Evolutionary conservation across 1,284 basidiomycete genomes (phyloP), one percentile per base, ranked within the genome.

Genomic region (Phellinidium pouzarii): DNA sequence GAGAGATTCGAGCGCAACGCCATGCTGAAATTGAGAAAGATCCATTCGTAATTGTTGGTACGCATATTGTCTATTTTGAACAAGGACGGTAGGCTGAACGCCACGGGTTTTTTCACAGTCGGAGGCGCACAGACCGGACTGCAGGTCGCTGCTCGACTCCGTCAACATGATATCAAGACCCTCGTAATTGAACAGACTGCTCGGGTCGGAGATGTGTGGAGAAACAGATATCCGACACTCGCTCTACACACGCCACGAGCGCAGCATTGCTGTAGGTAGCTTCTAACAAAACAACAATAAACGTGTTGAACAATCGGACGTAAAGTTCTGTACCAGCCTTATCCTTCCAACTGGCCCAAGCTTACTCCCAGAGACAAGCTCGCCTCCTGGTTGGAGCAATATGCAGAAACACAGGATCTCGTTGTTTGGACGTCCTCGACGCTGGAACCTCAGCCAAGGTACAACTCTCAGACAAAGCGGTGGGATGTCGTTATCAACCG

Each of bases 101-200:
- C 22, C 8, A 17, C 7, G 20, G 12, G 14, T 9, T 8, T 19
- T 37, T 27, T 47, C n/a, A 4, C 44, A 73, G 72, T 83, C 37
- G 80, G 80, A 3, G 78, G 66, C 3, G 78, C 78, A 1, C 80
- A 82, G 59, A 73, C 70, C 11, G 80, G 78, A 1, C 64, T 83
- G 14, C 71, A 71, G 26, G 59, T 74, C 17, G 78, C 76, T 7
- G 77, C 79, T 12, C 67, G 77, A 11, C 74, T 81, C 53, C 71
- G 71, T 46, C 70, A 76, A 48, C 72, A 80, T 65, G 68, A 73
- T 22, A 71, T 82, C 3, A 65, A 68, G 3, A 61, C 73, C 0
- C 62, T 82, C 9, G 64, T 81, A 3, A 64, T 82, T 36, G 80
- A 83, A 57, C 65, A 64, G 36, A 66, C 71, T 43, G 58, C 66